These are phyloP conservation scores for Saccharomyces eubayanus DNA, from an alignment of 805 yeast genomes.

Conservation along the genomic window DNA sequence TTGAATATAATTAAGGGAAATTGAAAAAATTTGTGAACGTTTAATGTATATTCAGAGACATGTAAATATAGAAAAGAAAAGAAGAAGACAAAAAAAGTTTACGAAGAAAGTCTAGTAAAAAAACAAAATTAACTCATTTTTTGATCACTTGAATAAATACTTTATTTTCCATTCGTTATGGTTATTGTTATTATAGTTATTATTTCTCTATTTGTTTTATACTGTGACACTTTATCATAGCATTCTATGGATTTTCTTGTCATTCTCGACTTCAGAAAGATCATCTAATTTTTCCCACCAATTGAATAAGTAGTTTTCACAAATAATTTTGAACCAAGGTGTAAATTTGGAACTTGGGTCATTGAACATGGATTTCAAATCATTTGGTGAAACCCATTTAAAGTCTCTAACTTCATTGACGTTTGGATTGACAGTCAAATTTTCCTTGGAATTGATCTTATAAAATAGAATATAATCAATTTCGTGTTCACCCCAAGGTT, in stretches of 20 bases:
- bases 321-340: slow-evolving; percentile 96
- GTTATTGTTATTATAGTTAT: neutral
- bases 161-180: neutral
- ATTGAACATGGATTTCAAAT: slow-evolving; percentile 67
- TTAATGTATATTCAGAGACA: neutral
- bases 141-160: slow-evolving; percentile 1
- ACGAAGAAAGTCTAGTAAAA: slow-evolving; percentile 5
- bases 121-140: too few relatives aligned
- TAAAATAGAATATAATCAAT: slow-evolving; percentile 88
- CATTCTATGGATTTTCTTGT: slow-evolving; percentile 31
- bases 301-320: slow-evolving; percentile 78
- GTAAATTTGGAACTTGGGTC: slow-evolving; percentile 68
- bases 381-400: slow-evolving; percentile 60
- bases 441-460: slow-evolving; percentile 40
- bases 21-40: neutral
- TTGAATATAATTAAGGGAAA: neutral
- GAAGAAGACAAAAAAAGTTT: slow-evolving; percentile 11
- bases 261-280: slow-evolving; percentile 42
- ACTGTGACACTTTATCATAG: slow-evolving; percentile 8
- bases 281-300: slow-evolving; percentile 85
- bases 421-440: slow-evolving; percentile 46
- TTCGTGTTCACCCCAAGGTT: slow-evolving; percentile 96
- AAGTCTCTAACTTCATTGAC: slow-evolving; percentile 81
- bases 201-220: neutral
- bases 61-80: slow-evolving; percentile 2